A percentile compares a stretch with the other conserved stretches of the same genome.
Conservation (phyloP, 129 eudicot species). For the Erigeron canadensis region DNA sequence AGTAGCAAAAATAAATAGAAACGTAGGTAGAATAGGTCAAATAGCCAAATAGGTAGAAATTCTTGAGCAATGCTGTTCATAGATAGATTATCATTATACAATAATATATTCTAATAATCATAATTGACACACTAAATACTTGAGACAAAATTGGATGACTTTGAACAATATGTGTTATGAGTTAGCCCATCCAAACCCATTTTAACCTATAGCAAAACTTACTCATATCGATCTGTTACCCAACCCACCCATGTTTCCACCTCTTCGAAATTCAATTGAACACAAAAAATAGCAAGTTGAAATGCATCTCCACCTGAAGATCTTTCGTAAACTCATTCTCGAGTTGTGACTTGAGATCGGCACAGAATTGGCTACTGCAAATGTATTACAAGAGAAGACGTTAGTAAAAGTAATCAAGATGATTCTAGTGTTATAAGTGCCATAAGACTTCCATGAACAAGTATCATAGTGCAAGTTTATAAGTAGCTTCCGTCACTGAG, state of each 20-base stretch:
- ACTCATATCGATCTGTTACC: neutral
- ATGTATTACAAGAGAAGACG: conserved; percentile 17
- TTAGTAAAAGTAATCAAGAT: conserved; percentile 17
- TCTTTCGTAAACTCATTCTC: conserved; percentile 78
- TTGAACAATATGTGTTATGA: neutral
- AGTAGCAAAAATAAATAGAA: too few relatives aligned
- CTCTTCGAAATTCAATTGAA: conserved; percentile 3
- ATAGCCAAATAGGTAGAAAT: too few relatives aligned
- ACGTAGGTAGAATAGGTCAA: too few relatives aligned
- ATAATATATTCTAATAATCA: neutral
- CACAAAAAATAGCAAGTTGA: conserved; percentile 3
- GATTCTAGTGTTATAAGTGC: neutral
- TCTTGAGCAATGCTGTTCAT: too few relatives aligned
- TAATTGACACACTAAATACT: neutral
- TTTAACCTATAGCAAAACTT: neutral
- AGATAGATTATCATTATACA: too few relatives aligned
- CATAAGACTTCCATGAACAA: neutral
- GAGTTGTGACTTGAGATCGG: conserved; percentile 67
- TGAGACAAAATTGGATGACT: neutral
- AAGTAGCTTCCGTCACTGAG: neutral
- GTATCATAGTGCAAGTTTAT: neutral
- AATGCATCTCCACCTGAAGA: conserved; percentile 71
- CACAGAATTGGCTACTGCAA: conserved; percentile 85
- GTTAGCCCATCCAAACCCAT: neutral
- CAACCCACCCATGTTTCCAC: neutral